Evolutionary conservation across 495 filamentous ascomycete genomes (phyloP), one percentile per base, ranked within the genome.

Genomic region (Parmelia sp.): DNA sequence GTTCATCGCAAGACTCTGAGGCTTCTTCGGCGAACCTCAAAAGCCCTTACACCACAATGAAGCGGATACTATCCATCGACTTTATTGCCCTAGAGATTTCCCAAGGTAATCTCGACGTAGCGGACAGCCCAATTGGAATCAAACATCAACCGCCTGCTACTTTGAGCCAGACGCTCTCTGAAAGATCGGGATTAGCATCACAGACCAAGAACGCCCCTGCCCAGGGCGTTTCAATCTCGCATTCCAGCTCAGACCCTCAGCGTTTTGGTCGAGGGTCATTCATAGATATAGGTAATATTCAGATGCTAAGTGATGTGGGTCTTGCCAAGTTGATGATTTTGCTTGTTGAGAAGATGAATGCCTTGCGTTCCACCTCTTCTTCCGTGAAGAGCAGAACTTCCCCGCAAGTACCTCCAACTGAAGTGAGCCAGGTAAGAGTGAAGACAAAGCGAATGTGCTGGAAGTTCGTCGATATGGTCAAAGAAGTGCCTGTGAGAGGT

Each of bases 381-480:
- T 8, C 37, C n/a, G 36, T 55, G 19, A 64, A 33, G 33, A 64
- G 40, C 6, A 58, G 29, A 27, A 58, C n/a, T 21, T 21, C 23
- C 12, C 17, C 65, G 17, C 35, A 53, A 58, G 31, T 55, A 29
- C 29, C 29, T 58, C 42, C 47, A 49, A 62, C 19, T 14, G 42
- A 35, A 23, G 56, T 58, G 35, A 37, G 21, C 10, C 42, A 53
- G 29, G 9, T 64, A 14, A 64, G 56, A 35, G 0, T 90, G 36
- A 74, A 67, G 19, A 72, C 84, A 2, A 74, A 85, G 58, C 77
- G 80, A 10, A 73, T 88, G 11, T 85, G 84, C 17, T 66, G 87
- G 40, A 83, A 82, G 31, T 90, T 92, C 57, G 73, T 90, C 15
- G 88, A 90, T 62, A 81, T 81, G 67, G 76, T 90, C 21, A 74